Evolutionary conservation across 257 asterid species (phyloP).

Genomic region (Solanum commersonii): DNA sequence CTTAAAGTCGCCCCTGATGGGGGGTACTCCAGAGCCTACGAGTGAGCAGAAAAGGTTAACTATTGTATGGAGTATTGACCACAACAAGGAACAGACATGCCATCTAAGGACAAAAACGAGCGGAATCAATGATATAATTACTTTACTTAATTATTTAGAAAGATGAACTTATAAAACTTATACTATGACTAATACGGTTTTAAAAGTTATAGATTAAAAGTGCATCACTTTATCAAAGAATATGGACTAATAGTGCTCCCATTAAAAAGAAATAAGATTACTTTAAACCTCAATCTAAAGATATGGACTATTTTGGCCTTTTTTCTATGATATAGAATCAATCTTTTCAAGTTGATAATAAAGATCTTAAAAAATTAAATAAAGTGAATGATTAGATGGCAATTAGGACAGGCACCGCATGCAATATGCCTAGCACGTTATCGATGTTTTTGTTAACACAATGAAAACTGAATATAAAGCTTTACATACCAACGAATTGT

Average conservation of each 20-base stretch:
- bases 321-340: neutral
- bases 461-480: neutral
- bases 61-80: neutral
- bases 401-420: neutral
- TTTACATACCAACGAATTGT: neutral
- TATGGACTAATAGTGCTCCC: neutral
- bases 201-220: neutral
- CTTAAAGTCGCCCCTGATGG: too few relatives aligned
- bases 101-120: too few relatives aligned
- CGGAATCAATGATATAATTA: neutral
- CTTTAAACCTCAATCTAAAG: neutral
- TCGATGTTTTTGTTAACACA: neutral
- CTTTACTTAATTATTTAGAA: neutral
- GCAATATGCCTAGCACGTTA: neutral
- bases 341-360: neutral
- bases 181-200: neutral
- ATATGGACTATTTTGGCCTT: neutral
- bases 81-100: too few relatives aligned
- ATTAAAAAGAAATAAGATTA: neutral
- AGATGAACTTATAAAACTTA: neutral
- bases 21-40: too few relatives aligned
- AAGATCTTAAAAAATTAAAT: neutral
- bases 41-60: too few relatives aligned
- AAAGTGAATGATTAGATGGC: neutral
- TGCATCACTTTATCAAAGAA: neutral